Percentiles rank a stretch among this genome's conserved stretches.
Evolutionary conservation across 2,329 filamentous ascomycete species (phyloP).

Genomic region (Teratosphaeria epicoccoides): DNA sequence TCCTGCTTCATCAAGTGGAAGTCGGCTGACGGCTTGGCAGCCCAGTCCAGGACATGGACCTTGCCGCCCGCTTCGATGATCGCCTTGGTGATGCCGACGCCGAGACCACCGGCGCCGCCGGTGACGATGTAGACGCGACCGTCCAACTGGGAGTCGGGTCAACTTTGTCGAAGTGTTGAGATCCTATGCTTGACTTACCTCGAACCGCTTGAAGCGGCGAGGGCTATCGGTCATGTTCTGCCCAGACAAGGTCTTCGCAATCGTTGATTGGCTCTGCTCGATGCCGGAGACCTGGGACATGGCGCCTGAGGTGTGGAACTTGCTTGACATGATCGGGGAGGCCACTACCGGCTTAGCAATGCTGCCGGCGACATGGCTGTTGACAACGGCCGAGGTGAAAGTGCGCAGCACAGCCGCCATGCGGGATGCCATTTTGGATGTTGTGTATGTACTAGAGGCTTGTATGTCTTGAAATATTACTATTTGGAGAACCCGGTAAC

Average conservation of each 20-base stretch:
- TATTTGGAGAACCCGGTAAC: too few species aligned
- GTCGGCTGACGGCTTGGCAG: slow-evolving; percentile 33
- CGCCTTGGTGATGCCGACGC: slow-evolving; percentile 33
- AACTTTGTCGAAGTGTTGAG: neutral
- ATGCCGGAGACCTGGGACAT: neutral
- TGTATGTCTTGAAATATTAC: neutral
- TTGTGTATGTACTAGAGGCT: too few species aligned
- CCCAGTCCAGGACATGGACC: slow-evolving; percentile 40
- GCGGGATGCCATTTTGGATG: neutral
- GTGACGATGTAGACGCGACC: slow-evolving; percentile 16
- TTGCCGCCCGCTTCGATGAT: slow-evolving; percentile 39
- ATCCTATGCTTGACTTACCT: neutral
- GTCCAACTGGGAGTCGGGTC: slow-evolving; percentile 9
- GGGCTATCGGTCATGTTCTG: neutral
- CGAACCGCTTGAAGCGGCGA: neutral
- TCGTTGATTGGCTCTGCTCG: neutral
- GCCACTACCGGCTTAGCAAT: neutral
- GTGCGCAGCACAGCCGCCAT: neutral
- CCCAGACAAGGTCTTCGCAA: neutral
- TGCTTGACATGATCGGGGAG: neutral
- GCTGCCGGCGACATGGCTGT: neutral
- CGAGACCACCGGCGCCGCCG: slow-evolving; percentile 18
- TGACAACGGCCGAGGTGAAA: neutral
- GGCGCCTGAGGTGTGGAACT: neutral
- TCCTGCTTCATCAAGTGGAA: slow-evolving; percentile 32